Base-by-base conservation (phyloP, 768 basidiomycete genomes). In the Tylopilus balloui region DNA sequence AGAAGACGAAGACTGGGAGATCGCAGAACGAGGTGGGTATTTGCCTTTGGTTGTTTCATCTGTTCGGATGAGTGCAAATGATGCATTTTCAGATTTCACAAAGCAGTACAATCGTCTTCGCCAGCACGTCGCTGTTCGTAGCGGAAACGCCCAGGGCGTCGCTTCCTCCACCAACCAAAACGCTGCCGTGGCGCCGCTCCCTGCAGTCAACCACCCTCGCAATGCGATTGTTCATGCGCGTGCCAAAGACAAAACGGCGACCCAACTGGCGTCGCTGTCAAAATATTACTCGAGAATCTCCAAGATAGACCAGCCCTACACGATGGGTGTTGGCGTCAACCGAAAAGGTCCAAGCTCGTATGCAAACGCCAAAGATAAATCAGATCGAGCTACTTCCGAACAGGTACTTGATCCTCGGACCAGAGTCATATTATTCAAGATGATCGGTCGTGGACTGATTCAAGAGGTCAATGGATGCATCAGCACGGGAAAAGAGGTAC, bases 351-450 rank as follows among this genome's bases (percentile, higher is more conserved):
- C 91, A 1, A 87, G 83, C 54, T 86, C 92, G 4, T 80, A 81
- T 50, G 89, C 92, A 6, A 92, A 92, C 61, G 69, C 81, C 60
- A 98, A 97, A 70, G 96, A 99, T 69, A 97, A 97, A 68, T 84
- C 88, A 38, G 96, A 99, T 71, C 79, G 96, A 25, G 96, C 96
- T 3, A 99, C 96, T 13, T 92, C 80, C 39, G 96, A 99, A 66
- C 96, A 97, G 62, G 96, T 99, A 3, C 77, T 99, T 31, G 96
- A 99, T 68, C 88, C 92, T 14, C 79, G 96, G n/a, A 99, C 96
- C 9, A 73, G 95, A 42, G 74, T 95, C 31, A 95, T 98, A 28
- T 69, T 99, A 42, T 92, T 92, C 73, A 96, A 96, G 72, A 92
- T 98, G 88, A 89, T 96, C 47, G 89, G 92, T 4, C 75, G 93